A percentile compares a stretch with the other conserved stretches of the same genome.
Conservation (phyloP, 2,329 filamentous ascomycete species). For the Furcasterigmium furcatum region DNA sequence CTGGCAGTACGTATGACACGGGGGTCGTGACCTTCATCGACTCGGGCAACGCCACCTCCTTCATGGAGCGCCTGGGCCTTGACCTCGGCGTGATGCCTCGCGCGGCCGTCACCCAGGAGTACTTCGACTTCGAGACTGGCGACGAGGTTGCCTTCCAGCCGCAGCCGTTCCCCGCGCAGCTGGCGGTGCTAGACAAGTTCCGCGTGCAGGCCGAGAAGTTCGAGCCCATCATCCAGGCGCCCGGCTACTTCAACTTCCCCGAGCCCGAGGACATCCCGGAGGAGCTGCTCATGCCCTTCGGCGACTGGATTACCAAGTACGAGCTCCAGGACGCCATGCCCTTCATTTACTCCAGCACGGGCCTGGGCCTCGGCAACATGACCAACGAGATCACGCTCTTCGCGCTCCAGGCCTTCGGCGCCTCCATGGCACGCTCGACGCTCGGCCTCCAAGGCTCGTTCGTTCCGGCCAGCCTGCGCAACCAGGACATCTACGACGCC, state of each 20-base stretch:
- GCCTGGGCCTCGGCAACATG: constrained; percentile 41
- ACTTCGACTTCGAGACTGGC: constrained; percentile 33
- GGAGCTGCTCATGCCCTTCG: constrained; percentile 38
- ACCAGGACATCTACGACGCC: constrained; percentile 34
- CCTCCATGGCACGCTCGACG: constrained; percentile 25
- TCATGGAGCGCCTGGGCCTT: neutral
- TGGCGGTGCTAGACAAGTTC: constrained; percentile 21
- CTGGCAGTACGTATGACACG: constrained; percentile 25
- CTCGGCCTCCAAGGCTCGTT: constrained; percentile 21
- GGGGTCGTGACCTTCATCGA: constrained; percentile 33
- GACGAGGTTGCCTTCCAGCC: constrained; percentile 14
- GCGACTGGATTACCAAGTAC: constrained; percentile 43
- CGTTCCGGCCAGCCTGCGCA: constrained; percentile 25
- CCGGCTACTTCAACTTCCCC: constrained; percentile 30
- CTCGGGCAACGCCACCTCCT: constrained; percentile 6
- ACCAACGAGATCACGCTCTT: constrained; percentile 37
- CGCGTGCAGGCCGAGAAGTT: constrained; percentile 23
- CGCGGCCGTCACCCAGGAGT: constrained; percentile 9
- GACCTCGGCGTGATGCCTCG: neutral
- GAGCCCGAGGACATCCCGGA: constrained; percentile 26
- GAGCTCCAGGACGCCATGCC: constrained; percentile 34
- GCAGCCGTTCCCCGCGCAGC: constrained; percentile 11
- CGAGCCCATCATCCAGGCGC: constrained; percentile 19
- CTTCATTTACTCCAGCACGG: constrained; percentile 31
- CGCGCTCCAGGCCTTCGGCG: constrained; percentile 35